Base-by-base conservation (phyloP, 768 basidiomycete species). In the Psilocybe sp. region DNA sequence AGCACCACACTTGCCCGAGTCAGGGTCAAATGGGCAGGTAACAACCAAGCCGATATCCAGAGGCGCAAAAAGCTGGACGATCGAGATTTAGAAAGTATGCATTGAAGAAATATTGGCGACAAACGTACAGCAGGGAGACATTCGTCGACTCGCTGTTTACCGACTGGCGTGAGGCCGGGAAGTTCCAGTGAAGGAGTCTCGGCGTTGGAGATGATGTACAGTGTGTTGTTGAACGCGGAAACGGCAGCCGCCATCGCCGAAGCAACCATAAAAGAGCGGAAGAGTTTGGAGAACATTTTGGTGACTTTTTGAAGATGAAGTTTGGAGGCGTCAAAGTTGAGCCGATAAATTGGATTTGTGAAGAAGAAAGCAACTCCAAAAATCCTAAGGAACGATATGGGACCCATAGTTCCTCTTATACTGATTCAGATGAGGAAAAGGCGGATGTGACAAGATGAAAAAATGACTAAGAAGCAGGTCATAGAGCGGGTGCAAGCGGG, bases 171-270 rank as follows among this genome's bases (percentile, higher is more conserved):
- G 1, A 63, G 47, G 4, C 61, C 61, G 13, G 56, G 55, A 11
- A 59, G 40, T 20, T 54, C 49, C 35, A 63, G 44, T 2, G 60
- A 60, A 5, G 61, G 60, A 1, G 55, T 57, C 38, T 63, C 61
- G 19, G 61, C 61, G 31, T 60, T 55, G 16, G 60, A 53, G 38
- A 63, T 63, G 49, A 63, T 43, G 46, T 59, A 63, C 23, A 60
- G 20, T 4, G 52, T 58, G 39, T 63, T 60, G n/a, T 47, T 52
- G 15, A 57, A 42, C 3, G 60, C 55, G 15, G 54, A 44, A 14
- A 35, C 34, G 11, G 19, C 9, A 10, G 16, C 12, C n/a, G 41
- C 49, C 34, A 50, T 20, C 1, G 42, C 33, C 15, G 44, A 15
- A 37, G 42, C 20, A 15, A 44, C 16, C 6, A 50, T n/a, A 32